These are phyloP conservation scores for Diaporthe sp. DNA, from an alignment of 2,329 filamentous ascomycete species.

Conservation along the genomic window DNA sequence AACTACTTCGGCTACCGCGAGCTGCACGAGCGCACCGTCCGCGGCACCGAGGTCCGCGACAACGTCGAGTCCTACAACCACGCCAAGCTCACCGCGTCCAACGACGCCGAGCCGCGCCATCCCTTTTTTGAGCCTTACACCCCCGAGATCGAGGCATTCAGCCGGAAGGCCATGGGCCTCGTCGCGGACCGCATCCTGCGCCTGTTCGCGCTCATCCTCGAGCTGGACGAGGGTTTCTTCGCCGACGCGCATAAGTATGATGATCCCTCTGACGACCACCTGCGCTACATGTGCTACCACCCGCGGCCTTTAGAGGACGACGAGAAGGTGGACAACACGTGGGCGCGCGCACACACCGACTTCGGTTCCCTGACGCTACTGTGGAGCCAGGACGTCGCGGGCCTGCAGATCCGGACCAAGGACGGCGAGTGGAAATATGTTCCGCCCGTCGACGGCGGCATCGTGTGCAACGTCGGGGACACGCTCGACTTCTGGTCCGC, in stretches of 20 bases:
- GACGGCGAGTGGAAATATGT: conserved; percentile 58
- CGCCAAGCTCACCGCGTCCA: conserved; percentile 61
- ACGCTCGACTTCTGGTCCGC: conserved; percentile 48
- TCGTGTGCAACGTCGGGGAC: conserved; percentile 58
- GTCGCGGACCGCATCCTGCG: conserved; percentile 45
- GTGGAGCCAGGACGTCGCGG: conserved; percentile 66
- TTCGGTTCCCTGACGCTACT: conserved; percentile 65
- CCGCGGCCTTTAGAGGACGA: conserved; percentile 57
- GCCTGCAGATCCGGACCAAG: conserved; percentile 59
- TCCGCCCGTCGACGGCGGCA: conserved; percentile 56
- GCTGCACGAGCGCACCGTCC: conserved; percentile 50
- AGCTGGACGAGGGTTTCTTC: conserved; percentile 66
- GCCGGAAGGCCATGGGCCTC: conserved; percentile 52
- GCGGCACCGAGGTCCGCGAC: conserved; percentile 51
- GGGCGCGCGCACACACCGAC: conserved; percentile 59
- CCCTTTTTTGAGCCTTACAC: conserved; percentile 54
- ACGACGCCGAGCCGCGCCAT: conserved; percentile 51
- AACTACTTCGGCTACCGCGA: conserved; percentile 63
- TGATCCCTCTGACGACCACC: conserved; percentile 63
- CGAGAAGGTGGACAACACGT: conserved; percentile 44
- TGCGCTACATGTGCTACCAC: conserved; percentile 68
- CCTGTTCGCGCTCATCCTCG: conserved; percentile 60
- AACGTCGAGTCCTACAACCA: conserved; percentile 68
- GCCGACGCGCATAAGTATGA: conserved; percentile 65
- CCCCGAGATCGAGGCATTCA: conserved; percentile 64